These are phyloP conservation scores for Phytophthora pini DNA, from an alignment of 352 stramenopile species.

Conservation along the genomic window DNA sequence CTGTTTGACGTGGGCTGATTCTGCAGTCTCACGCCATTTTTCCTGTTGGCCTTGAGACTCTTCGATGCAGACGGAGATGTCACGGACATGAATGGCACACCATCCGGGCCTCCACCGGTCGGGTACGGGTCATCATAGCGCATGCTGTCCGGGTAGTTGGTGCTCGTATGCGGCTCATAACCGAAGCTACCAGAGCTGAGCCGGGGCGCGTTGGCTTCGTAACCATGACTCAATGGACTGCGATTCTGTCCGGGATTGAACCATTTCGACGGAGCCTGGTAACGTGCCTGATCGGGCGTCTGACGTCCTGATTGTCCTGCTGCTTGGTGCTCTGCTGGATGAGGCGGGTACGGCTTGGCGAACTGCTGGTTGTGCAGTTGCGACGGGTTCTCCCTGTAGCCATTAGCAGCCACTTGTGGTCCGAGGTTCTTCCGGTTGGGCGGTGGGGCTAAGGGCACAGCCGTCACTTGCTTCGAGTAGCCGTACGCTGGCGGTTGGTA, in stretches of 20 bases:
- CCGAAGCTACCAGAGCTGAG: slow-evolving; percentile 26
- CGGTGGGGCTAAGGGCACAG: slow-evolving; percentile 29
- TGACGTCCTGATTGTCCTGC: slow-evolving; percentile 11
- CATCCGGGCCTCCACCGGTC: slow-evolving; percentile 26
- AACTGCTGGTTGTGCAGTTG: slow-evolving; percentile 40
- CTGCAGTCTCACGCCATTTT: slow-evolving; percentile 19
- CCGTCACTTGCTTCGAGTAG: slow-evolving; percentile 42
- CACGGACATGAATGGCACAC: slow-evolving; percentile 51
- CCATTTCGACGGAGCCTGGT: slow-evolving; percentile 35
- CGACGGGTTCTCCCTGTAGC: slow-evolving; percentile 35
- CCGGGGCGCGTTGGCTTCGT: slow-evolving; percentile 28
- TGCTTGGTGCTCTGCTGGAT: slow-evolving; percentile 31
- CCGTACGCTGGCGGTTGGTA: slow-evolving; percentile 37
- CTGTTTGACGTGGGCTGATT: slow-evolving; percentile 12
- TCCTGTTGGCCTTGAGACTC: slow-evolving; percentile 27
- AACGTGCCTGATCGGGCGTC: slow-evolving; percentile 10
- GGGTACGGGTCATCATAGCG: slow-evolving; percentile 41
- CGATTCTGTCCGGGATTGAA: slow-evolving; percentile 18
- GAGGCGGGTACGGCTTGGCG: slow-evolving; percentile 33
- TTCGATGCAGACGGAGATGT: slow-evolving; percentile 43
- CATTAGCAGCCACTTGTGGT: slow-evolving; percentile 53
- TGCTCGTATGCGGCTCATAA: slow-evolving; percentile 20
- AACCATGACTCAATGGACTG: slow-evolving; percentile 24
- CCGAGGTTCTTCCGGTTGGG: slow-evolving; percentile 38
- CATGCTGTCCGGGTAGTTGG: slow-evolving; percentile 39